Evolutionary conservation across 169 alveolate species (phyloP).

Genomic region (Plasmodium gonderi): DNA sequence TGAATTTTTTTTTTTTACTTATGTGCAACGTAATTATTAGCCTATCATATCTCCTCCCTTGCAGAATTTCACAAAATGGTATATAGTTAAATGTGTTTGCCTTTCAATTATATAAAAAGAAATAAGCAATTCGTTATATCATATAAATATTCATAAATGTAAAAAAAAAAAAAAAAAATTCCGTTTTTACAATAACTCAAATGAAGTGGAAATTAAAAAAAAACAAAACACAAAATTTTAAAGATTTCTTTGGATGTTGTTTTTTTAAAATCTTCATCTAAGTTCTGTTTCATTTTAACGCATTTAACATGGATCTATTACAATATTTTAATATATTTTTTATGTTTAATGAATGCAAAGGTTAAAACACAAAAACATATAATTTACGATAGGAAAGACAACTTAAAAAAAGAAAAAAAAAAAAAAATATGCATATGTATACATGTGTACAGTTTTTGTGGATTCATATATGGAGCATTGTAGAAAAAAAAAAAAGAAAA

Average conservation of each 20-base stretch:
- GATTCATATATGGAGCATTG: not conserved
- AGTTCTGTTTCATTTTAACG: not conserved
- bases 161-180: not conserved
- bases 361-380: slow-evolving; percentile 40
- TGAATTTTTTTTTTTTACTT: not conserved
- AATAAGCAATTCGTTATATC: not conserved
- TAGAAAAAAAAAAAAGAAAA: slow-evolving; percentile 14
- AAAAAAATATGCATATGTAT: not conserved
- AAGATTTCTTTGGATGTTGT: not conserved
- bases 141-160: no score
- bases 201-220: not conserved
- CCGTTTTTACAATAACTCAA: not conserved
- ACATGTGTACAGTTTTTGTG: slow-evolving; percentile 2
- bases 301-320: not conserved
- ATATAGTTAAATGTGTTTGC: not conserved
- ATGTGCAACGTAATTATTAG: not conserved
- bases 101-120: not conserved
- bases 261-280: not conserved
- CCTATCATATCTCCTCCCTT: not conserved
- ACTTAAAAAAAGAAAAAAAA: slow-evolving; percentile 7
- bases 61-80: not conserved
- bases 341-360: not conserved
- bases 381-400: slow-evolving; percentile 3
- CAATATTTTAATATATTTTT: not conserved
- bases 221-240: not conserved